Percentiles rank a stretch among this genome's conserved stretches.
phyloP scores from a whole-genome alignment of 257 asterid genomes.

The Salvia rosmarinus region DNA sequence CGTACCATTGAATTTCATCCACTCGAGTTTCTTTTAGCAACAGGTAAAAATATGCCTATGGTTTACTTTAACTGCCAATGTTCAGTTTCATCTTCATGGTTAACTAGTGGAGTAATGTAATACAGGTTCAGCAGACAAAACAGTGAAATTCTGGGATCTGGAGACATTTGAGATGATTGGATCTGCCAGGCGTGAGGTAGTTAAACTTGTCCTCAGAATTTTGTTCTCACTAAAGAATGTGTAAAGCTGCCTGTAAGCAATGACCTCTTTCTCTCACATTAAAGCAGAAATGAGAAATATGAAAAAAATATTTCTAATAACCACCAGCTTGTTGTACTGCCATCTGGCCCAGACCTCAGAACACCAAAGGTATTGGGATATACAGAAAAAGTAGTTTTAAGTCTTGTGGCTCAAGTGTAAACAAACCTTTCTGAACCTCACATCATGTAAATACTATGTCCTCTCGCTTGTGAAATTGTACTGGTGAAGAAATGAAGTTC shows the following conservation, averaged over 20 bases:
- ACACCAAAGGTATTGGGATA: background rate
- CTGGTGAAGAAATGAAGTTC: conserved; percentile 10
- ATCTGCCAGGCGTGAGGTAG: conserved; percentile 90
- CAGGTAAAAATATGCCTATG: conserved; percentile 58
- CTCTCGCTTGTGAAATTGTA: background rate
- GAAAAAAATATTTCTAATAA: conserved; percentile 3
- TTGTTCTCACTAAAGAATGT: conserved; percentile 12
- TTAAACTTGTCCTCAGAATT: conserved; percentile 28
- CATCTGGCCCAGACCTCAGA: conserved; percentile 16
- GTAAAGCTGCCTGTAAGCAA: conserved; percentile 7
- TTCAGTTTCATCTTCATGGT: conserved; percentile 20
- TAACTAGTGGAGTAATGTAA: conserved; percentile 15
- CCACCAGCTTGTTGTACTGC: conserved; percentile 12
- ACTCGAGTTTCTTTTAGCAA: conserved; percentile 90
- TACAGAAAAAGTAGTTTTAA: background rate
- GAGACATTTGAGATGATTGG: conserved; percentile 99
- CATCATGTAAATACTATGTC: conserved; percentile 8
- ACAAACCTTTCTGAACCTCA: conserved; percentile 1
- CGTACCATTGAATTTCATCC: conserved; percentile 97
- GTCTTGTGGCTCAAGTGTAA: conserved; percentile 9
- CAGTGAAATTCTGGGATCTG: conserved; percentile 97
- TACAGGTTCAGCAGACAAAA: conserved; percentile 97
- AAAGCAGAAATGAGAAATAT: conserved; percentile 10
- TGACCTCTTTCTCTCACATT: conserved; percentile 21
- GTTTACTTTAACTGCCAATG: conserved; percentile 9